Conservation (phyloP, 306 rosid species). For the Cyamopsis tetragonoloba region DNA sequence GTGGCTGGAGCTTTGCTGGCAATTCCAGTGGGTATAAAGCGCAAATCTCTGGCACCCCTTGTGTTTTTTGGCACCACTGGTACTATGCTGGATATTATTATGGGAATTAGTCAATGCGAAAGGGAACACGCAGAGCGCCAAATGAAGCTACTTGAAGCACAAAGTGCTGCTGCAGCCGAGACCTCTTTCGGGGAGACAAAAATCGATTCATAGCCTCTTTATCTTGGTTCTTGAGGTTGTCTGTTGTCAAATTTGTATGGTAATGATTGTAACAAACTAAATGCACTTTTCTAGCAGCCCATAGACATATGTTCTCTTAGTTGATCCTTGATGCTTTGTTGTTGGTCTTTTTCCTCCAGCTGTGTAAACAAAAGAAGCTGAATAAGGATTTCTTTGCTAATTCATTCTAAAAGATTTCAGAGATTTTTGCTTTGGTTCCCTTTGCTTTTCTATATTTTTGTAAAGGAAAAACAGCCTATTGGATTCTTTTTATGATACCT, state of each 20-base stretch:
- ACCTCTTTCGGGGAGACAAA: conserved; percentile 32
- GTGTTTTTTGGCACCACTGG: conserved; percentile 97
- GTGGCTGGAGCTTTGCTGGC: conserved; percentile 92
- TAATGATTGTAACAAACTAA: conserved; percentile 12
- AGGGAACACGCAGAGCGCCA: conserved; percentile 94
- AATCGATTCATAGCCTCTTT: conserved; percentile 37
- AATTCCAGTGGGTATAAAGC: conserved; percentile 91
- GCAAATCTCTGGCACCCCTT: conserved; percentile 83
- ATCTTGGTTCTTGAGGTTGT: background rate
- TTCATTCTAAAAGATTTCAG: background rate
- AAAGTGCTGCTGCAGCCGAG: conserved; percentile 45
- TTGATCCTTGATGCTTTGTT: background rate
- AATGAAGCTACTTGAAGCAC: conserved; percentile 70
- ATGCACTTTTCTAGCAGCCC: background rate
- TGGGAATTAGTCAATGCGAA: conserved; percentile 81
- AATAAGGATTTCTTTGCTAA: conserved; percentile 17
- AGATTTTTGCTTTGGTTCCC: background rate
- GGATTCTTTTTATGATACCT: background rate
- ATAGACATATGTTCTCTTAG: background rate
- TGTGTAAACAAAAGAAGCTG: background rate
- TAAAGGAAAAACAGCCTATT: background rate
- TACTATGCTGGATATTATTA: conserved; percentile 86
- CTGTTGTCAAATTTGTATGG: conserved; percentile 17
- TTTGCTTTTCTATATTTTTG: background rate
- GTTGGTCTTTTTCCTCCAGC: background rate